Conservation (phyloP, 1,284 basidiomycete species). For the Coniophora puteana region DNA sequence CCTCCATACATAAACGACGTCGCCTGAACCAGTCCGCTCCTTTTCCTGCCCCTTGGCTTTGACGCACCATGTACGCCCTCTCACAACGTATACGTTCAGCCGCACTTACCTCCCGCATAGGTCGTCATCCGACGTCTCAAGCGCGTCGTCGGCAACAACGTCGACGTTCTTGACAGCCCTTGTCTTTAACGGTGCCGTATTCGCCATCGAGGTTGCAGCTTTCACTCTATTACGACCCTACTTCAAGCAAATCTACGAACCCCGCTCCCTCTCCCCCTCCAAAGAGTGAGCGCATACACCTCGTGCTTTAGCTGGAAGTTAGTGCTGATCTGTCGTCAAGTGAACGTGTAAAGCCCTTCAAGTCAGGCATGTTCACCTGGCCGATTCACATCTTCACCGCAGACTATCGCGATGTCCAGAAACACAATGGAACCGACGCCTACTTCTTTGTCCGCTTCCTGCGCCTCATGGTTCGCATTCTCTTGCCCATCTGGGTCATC, state of each 20-base stretch:
- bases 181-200: conserved; percentile 67
- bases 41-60: too few relatives aligned
- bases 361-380: conserved; percentile 50
- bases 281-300: conserved; percentile 37
- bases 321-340: conserved; percentile 27
- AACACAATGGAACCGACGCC: conserved; percentile 88
- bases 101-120: too few relatives aligned
- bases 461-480: conserved; percentile 74
- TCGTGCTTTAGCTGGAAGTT: conserved; percentile 6
- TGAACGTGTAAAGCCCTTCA: conserved; percentile 50
- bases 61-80: too few relatives aligned
- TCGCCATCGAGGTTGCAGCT: conserved; percentile 58
- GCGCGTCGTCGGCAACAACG: conserved; percentile 46
- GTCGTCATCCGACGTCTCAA: conserved; percentile 13
- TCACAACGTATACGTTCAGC: too few relatives aligned
- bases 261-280: conserved; percentile 60
- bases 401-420: conserved; percentile 57
- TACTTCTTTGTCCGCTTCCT: conserved; percentile 93
- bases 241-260: conserved; percentile 80
- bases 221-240: conserved; percentile 71
- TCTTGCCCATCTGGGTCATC: conserved; percentile 80
- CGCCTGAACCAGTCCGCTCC: too few relatives aligned
- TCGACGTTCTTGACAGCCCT: conserved; percentile 76
- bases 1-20: too few relatives aligned
- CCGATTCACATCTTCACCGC: conserved; percentile 52